These are phyloP conservation scores for Capsicum rhomboideum DNA, from an alignment of 257 asterid species.

Conservation along the genomic window DNA sequence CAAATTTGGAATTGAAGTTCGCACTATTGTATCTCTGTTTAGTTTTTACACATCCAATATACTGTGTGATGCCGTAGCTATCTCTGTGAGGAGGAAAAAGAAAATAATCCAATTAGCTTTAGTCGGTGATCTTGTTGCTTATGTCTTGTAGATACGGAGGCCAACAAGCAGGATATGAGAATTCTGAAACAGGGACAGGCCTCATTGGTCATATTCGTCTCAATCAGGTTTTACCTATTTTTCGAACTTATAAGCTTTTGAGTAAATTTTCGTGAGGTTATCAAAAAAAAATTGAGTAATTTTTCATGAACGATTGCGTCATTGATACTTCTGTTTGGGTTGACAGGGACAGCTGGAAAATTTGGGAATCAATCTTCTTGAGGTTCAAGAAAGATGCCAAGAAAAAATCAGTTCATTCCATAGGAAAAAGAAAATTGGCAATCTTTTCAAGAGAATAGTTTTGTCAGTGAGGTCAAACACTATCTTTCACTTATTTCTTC, in stretches of 20 bases:
- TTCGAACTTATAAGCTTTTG: conserved; percentile 10
- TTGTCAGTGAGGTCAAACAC: conserved; percentile 51
- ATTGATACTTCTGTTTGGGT: conserved; percentile 7
- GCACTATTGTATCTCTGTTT: background rate
- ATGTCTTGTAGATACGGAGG: conserved; percentile 49
- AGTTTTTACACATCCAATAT: background rate
- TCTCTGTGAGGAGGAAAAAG: background rate
- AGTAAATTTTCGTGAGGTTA: too few relatives aligned
- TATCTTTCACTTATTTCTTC: background rate
- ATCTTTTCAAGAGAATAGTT: conserved; percentile 48
- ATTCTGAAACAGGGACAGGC: conserved; percentile 36
- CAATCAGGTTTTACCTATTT: conserved; percentile 45
- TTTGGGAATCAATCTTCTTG: conserved; percentile 39
- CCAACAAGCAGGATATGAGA: conserved; percentile 27
- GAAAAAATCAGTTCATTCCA: conserved; percentile 37
- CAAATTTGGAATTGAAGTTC: background rate
- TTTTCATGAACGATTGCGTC: background rate
- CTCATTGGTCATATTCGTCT: conserved; percentile 92
- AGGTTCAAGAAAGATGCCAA: conserved; percentile 60
- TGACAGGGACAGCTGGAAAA: conserved; percentile 48
- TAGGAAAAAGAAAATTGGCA: conserved; percentile 63
- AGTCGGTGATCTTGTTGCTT: background rate
- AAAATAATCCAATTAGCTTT: background rate
- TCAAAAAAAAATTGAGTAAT: too few relatives aligned
- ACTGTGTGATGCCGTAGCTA: background rate